These are phyloP conservation scores for Nicotiana rustica DNA, from an alignment of 305 asterid genomes.

Conservation along the genomic window DNA sequence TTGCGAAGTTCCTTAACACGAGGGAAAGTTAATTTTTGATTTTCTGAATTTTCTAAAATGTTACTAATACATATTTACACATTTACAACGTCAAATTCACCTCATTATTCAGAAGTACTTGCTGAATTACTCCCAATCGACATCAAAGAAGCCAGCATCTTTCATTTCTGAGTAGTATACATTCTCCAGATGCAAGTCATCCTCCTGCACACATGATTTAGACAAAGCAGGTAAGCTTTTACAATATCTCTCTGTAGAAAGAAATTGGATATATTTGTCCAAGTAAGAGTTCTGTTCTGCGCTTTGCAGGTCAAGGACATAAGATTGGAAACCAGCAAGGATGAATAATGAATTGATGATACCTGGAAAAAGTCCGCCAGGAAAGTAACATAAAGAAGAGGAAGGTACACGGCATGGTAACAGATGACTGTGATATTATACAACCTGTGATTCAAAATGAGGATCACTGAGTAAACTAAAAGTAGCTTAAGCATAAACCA, in stretches of 20 bases:
- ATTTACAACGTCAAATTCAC: constrained; percentile 34
- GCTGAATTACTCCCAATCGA: constrained; percentile 50
- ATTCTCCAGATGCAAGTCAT: constrained; percentile 50
- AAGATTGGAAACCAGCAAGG: not conserved
- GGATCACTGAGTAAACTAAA: not conserved
- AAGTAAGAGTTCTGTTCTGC: not conserved
- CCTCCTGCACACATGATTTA: constrained; percentile 44
- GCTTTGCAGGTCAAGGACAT: not conserved
- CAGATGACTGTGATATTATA: constrained; percentile 42
- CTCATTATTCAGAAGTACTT: constrained; percentile 28
- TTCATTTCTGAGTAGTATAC: constrained; percentile 57
- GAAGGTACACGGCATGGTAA: constrained; percentile 55
- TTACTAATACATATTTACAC: constrained; percentile 41
- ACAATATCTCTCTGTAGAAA: not conserved
- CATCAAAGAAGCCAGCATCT: constrained; percentile 57
- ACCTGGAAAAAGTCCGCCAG: constrained; percentile 57
- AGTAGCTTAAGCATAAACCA: constrained; percentile 19
- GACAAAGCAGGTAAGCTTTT: not conserved
- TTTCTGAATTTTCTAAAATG: constrained; percentile 23
- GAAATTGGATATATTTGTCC: not conserved
- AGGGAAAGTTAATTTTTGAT: not conserved
- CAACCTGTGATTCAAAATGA: constrained; percentile 42
- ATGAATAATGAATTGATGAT: not conserved
- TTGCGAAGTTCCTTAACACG: not conserved
- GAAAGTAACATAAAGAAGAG: constrained; percentile 50